phyloP scores from a whole-genome alignment of 208 protist species.

The Acanthamoeba culbertsoni region DNA sequence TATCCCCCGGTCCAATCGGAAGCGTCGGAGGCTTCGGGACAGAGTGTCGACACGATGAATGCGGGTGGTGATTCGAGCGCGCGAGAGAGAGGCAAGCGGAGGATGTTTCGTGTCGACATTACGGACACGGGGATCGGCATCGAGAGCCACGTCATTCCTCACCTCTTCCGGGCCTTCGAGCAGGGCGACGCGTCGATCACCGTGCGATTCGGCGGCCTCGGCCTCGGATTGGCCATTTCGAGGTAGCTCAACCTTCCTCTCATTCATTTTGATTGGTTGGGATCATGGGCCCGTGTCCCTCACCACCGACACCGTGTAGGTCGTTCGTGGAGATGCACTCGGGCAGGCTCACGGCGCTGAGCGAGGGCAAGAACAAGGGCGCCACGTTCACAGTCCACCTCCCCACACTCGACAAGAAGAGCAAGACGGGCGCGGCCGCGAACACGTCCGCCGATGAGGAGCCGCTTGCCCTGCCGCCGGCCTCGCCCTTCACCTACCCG shows the following conservation, averaged over 20 bases:
- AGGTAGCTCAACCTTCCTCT: no score
- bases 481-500: not conserved
- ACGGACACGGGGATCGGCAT: constrained; percentile 37
- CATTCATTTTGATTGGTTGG: no score
- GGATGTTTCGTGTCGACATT: constrained; percentile 4
- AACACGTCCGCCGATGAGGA: not conserved
- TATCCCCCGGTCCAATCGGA: no score
- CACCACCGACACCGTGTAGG: no score
- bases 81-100: not conserved
- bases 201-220: not conserved
- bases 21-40: no score
- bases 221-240: constrained; percentile 16
- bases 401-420: no score
- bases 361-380: constrained; percentile 7
- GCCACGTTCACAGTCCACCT: not conserved
- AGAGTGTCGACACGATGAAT: not conserved
- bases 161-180: constrained; percentile 18
- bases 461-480: not conserved
- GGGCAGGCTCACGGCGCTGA: not conserved
- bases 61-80: not conserved
- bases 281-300: no score
- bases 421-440: no score
- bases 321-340: not conserved
- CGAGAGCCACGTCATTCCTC: not conserved
- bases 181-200: constrained; percentile 21